A percentile compares a stretch with the other conserved stretches of the same genome.
Evolutionary conservation across 73 alveolate species (phyloP).

Genomic region (Symbiodinium natans): DNA sequence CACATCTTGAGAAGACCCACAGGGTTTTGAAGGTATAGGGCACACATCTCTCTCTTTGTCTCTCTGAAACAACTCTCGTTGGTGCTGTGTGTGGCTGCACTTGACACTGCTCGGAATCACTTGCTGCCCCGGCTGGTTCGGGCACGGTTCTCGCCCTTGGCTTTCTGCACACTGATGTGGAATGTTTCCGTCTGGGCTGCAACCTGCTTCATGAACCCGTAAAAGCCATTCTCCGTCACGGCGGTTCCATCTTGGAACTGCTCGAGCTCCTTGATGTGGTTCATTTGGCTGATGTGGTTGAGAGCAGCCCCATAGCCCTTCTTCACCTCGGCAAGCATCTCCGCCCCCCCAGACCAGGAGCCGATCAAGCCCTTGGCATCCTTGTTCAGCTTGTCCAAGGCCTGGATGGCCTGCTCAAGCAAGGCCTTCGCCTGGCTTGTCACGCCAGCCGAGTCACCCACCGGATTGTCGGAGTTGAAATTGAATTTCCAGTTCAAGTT

Average conservation of each 20-base stretch:
- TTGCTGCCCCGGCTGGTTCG: too few relatives aligned
- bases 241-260: background rate
- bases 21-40: too few relatives aligned
- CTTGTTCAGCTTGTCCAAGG: background rate
- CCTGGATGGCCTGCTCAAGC: background rate
- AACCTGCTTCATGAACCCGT: background rate
- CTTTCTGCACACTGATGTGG: too few relatives aligned
- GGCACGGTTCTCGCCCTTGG: too few relatives aligned
- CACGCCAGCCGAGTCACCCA: background rate
- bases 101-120: too few relatives aligned
- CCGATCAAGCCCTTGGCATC: background rate
- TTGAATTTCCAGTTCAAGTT: background rate
- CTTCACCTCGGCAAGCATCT: background rate
- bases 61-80: too few relatives aligned
- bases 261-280: background rate
- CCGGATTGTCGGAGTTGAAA: background rate
- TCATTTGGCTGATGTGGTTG: background rate
- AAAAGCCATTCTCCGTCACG: background rate
- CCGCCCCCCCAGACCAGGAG: background rate
- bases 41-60: too few relatives aligned
- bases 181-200: too few relatives aligned
- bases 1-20: too few relatives aligned
- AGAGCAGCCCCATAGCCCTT: background rate
- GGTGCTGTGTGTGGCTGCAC: too few relatives aligned
- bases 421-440: background rate